These are phyloP conservation scores for Amanita polypyramis DNA, from an alignment of 768 basidiomycete genomes.

Conservation along the genomic window DNA sequence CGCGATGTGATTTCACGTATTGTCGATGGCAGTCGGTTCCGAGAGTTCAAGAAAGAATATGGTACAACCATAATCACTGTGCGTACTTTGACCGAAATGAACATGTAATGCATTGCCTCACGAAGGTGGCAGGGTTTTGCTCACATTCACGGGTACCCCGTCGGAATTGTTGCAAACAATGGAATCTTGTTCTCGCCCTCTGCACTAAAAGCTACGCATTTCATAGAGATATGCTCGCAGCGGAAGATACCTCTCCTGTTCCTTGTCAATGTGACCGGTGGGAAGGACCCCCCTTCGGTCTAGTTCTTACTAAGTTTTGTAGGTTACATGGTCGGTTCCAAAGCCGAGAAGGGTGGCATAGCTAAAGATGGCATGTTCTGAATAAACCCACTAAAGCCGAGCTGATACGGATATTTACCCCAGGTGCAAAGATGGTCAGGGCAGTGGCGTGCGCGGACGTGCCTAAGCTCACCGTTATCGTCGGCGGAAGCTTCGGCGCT, in stretches of 20 bases:
- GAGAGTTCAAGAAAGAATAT: conserved; percentile 96
- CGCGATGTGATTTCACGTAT: conserved; percentile 86
- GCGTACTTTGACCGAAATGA: conserved; percentile 12
- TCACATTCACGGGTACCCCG: conserved; percentile 78
- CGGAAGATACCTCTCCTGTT: conserved; percentile 83
- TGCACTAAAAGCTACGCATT: conserved; percentile 89
- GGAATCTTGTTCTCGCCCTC: conserved; percentile 93
- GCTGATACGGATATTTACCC: neutral
- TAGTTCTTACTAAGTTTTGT: neutral
- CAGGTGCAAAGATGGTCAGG: conserved; percentile 91
- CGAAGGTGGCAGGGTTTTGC: conserved; percentile 65
- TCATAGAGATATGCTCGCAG: conserved; percentile 91
- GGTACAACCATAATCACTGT: conserved; percentile 86
- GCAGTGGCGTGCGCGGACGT: conserved; percentile 91
- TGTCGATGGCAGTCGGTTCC: conserved; percentile 84
- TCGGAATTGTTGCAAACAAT: conserved; percentile 91
- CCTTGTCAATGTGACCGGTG: conserved; percentile 90
- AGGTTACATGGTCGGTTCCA: conserved; percentile 95
- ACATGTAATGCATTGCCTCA: neutral
- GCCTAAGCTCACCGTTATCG: conserved; percentile 87
- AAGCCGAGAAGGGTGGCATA: conserved; percentile 89
- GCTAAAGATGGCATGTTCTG: conserved; percentile 67
- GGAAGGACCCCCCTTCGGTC: conserved; percentile 7
- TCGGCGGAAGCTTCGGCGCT: conserved; percentile 91
- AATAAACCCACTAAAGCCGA: neutral